A percentile compares a stretch with the other conserved stretches of the same genome.
These are phyloP conservation scores for Begonia masoniana DNA, from an alignment of 306 rosid species.

Conservation along the genomic window DNA sequence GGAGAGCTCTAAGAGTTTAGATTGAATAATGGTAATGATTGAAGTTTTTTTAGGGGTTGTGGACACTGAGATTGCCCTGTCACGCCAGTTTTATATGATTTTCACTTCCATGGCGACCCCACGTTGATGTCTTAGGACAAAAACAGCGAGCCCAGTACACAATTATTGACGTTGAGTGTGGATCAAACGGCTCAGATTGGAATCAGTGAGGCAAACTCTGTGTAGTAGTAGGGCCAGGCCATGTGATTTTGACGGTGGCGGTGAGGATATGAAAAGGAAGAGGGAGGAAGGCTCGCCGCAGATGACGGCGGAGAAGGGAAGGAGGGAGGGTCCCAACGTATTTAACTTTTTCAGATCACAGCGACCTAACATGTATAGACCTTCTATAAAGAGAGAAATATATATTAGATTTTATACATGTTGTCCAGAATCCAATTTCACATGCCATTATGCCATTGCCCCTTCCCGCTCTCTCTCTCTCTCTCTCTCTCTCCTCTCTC, in stretches of 20 bases:
- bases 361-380: conserved; percentile 4
- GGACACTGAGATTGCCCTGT: too few relatives aligned
- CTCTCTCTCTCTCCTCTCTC: neutral
- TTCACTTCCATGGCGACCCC: too few relatives aligned
- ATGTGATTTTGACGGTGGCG: too few relatives aligned
- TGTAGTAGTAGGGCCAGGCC: too few relatives aligned
- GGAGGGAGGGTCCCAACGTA: conserved; percentile 14
- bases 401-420: neutral
- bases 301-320: conserved; percentile 14
- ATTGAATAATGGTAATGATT: too few relatives aligned
- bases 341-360: neutral
- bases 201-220: neutral
- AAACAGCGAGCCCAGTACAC: too few relatives aligned
- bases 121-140: too few relatives aligned
- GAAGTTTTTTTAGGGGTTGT: too few relatives aligned
- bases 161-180: too few relatives aligned
- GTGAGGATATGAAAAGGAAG: neutral
- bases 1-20: too few relatives aligned
- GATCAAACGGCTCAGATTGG: conserved; percentile 10
- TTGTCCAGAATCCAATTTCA: conserved; percentile 3
- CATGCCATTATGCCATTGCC: conserved; percentile 19
- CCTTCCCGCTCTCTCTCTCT: neutral
- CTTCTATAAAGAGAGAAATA: neutral
- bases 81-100: too few relatives aligned
- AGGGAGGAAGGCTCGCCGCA: conserved; percentile 19